Evolutionary conservation across 352 stramenopile species (phyloP), one percentile per base, ranked within the genome.

Genomic region (Globisporangium spiculum): DNA sequence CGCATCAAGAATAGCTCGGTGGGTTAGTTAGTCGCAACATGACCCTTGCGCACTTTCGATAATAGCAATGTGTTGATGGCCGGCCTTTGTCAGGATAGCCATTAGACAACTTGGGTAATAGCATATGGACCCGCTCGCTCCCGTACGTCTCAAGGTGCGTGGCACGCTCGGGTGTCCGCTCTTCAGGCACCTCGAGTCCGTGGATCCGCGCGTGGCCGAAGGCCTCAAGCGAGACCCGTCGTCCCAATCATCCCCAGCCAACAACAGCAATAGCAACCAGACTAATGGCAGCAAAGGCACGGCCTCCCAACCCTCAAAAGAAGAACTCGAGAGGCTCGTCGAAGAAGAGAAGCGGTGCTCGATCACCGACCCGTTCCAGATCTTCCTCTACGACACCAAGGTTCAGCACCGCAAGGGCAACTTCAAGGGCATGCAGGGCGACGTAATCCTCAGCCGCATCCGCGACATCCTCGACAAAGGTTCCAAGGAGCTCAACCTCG

Each of bases 381-480:
- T 70, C 12, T 75, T 93, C 18, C 72, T 93, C 22, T 89, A 85
- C 62, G 86, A 93, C 38, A 78, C 86, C 52, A 88, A 81, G 36
- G 76, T 73, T 1, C 71, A 88, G 67, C 71, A 89, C 61, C 82
- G 81, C 55, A 81, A 80, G 44, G 83, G 86, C 34, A 89, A 88
- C 52, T 93, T 93, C 50, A 88, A 84, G 24, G 75, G 73, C n/a
- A 75, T 74, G 0, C 75, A 91, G 26, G 82, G 84, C 7, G 80
- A 90, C 3, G 18, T 59, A 3, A 83, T 89, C 34, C 69, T 93
- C 5, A 75, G 88, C 32, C 72, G 82, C 18, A 79, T 93, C 24
- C 74, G 81, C 1, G 75, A 74, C 9, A 65, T 93, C 9, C 72
- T 73, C 7, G 76, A 74, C 50, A 66, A 67, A 0, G 72, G 73